These are phyloP conservation scores for Trametes cingulata DNA, from an alignment of 768 basidiomycete genomes.

Conservation along the genomic window DNA sequence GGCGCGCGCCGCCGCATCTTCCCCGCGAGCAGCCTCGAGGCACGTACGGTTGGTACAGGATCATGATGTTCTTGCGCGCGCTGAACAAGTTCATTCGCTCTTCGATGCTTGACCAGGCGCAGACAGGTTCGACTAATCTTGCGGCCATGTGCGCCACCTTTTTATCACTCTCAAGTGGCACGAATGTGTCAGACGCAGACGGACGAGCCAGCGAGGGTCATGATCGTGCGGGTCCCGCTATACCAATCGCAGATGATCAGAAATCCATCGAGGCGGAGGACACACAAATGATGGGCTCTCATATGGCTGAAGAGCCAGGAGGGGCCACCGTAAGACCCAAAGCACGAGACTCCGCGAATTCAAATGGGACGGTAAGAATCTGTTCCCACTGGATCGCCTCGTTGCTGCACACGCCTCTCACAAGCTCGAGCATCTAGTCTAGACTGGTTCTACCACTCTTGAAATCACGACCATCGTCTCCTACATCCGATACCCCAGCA, in stretches of 20 bases:
- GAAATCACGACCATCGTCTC: background rate
- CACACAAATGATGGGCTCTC: background rate
- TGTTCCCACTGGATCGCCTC: background rate
- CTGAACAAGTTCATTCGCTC: background rate
- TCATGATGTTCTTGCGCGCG: background rate
- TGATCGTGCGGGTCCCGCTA: background rate
- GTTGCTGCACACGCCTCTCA: background rate
- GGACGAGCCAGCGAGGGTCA: background rate
- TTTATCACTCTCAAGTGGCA: background rate
- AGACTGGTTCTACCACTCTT: background rate
- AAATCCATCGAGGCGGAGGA: background rate
- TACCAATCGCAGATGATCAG: conserved; percentile 1
- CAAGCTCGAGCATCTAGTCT: background rate
- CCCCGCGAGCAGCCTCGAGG: no score
- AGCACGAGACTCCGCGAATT: background rate
- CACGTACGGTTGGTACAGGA: background rate
- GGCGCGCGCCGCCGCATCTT: background rate
- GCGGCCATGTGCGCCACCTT: no score
- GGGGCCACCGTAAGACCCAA: background rate
- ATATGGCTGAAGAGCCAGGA: background rate
- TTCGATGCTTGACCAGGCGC: background rate
- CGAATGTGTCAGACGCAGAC: background rate
- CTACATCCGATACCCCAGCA: background rate
- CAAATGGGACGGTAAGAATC: background rate
- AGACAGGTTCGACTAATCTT: background rate